phyloP scores from a whole-genome alignment of 2,329 filamentous ascomycete genomes.

The Diaporthe sp. region DNA sequence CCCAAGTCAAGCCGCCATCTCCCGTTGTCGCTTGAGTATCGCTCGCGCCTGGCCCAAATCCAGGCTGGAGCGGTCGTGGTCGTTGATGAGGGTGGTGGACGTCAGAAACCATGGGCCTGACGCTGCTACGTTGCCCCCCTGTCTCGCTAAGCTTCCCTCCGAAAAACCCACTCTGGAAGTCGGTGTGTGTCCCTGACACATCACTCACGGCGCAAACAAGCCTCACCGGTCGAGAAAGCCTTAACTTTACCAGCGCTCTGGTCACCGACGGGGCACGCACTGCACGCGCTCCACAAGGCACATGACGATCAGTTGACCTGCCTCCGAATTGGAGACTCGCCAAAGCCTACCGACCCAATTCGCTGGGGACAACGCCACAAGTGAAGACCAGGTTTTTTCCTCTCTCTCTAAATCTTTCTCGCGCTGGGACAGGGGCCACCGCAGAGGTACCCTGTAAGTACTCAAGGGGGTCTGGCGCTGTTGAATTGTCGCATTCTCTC shows the following conservation, averaged over 20 bases:
- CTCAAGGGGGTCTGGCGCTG: conserved; percentile 25
- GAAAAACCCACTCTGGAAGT: conserved; percentile 29
- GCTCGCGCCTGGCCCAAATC: background rate
- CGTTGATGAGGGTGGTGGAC: background rate
- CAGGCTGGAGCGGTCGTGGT: background rate
- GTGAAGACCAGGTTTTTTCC: background rate
- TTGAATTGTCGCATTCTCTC: conserved; percentile 9
- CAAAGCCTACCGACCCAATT: conserved; percentile 7
- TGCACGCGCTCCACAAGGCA: conserved; percentile 21
- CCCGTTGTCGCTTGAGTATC: background rate
- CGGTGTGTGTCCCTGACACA: conserved; percentile 36
- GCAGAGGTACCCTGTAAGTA: conserved; percentile 27
- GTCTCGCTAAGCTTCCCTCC: conserved; percentile 28
- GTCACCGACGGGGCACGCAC: conserved; percentile 18
- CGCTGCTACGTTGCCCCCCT: conserved; percentile 21
- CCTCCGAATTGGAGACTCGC: conserved; percentile 20
- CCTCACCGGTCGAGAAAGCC: conserved; percentile 36
- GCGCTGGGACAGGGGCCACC: conserved; percentile 13
- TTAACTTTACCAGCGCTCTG: conserved; percentile 36
- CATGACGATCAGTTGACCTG: conserved; percentile 24
- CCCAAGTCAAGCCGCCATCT: background rate
- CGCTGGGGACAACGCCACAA: conserved; percentile 3
- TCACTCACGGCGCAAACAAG: conserved; percentile 34
- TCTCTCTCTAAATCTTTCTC: background rate
- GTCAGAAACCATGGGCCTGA: conserved; percentile 8